phyloP scores from a whole-genome alignment of 345 rosid genomes.

The Gossypium raimondii region DNA sequence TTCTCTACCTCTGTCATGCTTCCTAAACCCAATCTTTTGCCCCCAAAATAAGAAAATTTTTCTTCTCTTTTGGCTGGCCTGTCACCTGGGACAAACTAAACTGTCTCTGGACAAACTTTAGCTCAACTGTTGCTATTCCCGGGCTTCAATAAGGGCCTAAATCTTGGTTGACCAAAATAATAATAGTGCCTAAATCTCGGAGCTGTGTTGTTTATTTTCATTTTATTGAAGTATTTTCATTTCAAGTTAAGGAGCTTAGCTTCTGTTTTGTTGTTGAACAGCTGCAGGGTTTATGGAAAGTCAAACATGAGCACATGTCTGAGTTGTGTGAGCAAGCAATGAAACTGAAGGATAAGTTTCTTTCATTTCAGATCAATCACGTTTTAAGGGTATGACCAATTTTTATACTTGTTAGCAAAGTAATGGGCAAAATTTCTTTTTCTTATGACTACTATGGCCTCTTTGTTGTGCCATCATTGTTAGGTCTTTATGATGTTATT shows the following conservation, averaged over 20 bases:
- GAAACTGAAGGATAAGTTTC: constrained; percentile 43
- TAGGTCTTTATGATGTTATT: not conserved
- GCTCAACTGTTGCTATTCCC: not conserved
- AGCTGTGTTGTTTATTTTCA: not conserved
- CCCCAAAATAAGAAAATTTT: not conserved
- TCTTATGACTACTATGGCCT: not conserved
- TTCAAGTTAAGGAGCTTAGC: not conserved
- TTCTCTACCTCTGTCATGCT: not conserved
- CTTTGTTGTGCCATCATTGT: not conserved
- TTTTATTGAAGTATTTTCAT: constrained; percentile 7
- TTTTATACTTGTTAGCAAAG: constrained; percentile 3
- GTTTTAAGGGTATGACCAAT: constrained; percentile 54
- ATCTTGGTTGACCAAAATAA: not conserved
- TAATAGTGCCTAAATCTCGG: not conserved
- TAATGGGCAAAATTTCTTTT: constrained; percentile 6
- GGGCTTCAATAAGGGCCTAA: not conserved
- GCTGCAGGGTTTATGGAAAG: constrained; percentile 80
- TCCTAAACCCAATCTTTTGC: not conserved
- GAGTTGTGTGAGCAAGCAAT: constrained; percentile 46
- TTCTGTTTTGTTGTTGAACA: constrained; percentile 27
- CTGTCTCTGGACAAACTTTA: not conserved
- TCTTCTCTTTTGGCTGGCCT: not conserved
- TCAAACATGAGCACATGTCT: constrained; percentile 43
- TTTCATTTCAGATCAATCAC: constrained; percentile 68
- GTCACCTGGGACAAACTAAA: not conserved